These are phyloP conservation scores for Beta vulgaris DNA, from an alignment of 148 eudicot species.

Conservation along the genomic window DNA sequence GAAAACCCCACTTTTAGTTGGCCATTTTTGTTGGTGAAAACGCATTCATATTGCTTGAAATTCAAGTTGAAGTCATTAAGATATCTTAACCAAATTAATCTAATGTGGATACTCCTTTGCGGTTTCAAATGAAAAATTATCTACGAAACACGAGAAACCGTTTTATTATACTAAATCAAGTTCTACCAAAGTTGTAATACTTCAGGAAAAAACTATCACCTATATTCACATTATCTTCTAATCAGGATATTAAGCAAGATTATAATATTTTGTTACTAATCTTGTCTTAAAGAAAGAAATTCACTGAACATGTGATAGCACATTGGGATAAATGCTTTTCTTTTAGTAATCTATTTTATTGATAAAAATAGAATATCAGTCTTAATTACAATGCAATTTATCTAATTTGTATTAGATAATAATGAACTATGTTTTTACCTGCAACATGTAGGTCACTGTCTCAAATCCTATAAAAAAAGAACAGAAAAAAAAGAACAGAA, in stretches of 20 bases:
- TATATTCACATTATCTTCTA: too few species aligned
- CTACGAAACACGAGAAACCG: too few species aligned
- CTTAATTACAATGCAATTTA: slow-evolving; percentile 6
- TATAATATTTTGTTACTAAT: neutral
- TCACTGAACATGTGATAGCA: too few species aligned
- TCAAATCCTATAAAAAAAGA: slow-evolving; percentile 63
- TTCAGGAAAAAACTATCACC: too few species aligned
- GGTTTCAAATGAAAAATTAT: too few species aligned
- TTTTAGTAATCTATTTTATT: too few species aligned
- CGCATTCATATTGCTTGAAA: slow-evolving; percentile 5
- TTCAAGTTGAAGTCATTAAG: slow-evolving; percentile 12
- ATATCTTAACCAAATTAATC: neutral
- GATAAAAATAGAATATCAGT: too few species aligned
- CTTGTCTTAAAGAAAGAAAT: neutral
- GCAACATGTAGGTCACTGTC: slow-evolving; percentile 91
- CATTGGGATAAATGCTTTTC: too few species aligned
- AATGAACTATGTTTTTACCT: slow-evolving; percentile 37
- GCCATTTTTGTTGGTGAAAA: neutral
- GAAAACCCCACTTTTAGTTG: neutral
- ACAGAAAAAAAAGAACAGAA: neutral
- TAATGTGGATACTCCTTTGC: too few species aligned
- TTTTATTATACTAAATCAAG: too few species aligned
- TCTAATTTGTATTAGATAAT: slow-evolving; percentile 23
- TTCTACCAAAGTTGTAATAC: too few species aligned
- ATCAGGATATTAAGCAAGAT: too few species aligned